Evolutionary conservation across 1,284 basidiomycete species (phyloP).

Genomic region (Sporisorium reilianum): DNA sequence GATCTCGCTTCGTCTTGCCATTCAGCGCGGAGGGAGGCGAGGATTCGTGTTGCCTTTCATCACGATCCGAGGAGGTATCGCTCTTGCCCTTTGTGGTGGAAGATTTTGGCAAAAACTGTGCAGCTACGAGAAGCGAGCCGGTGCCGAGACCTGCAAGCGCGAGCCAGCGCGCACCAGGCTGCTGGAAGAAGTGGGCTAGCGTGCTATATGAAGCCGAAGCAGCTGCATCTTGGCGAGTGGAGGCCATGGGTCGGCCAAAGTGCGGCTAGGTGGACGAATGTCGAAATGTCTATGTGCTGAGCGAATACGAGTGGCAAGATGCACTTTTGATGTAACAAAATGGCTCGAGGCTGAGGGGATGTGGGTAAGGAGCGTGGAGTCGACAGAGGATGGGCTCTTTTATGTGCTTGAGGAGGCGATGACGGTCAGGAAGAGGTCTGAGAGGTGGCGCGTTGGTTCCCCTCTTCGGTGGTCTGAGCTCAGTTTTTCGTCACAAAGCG

Average conservation of each 20-base stretch:
- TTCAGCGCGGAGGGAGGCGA: conserved; percentile 17
- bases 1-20: conserved; percentile 28
- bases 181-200: conserved; percentile 23
- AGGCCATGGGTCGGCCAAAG: conserved; percentile 20
- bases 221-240: conserved; percentile 30
- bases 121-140: conserved; percentile 26
- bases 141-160: conserved; percentile 38
- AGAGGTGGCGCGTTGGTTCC: not conserved
- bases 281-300: not conserved
- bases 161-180: conserved; percentile 36
- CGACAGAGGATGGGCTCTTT: not conserved
- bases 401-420: not conserved
- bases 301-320: too few relatives aligned
- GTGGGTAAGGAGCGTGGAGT: not conserved
- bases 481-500: conserved; percentile 10
- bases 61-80: conserved; percentile 4
- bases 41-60: conserved; percentile 8
- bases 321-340: too few relatives aligned
- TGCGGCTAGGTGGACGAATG: not conserved
- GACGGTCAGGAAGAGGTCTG: conserved; percentile 3
- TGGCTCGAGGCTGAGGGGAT: too few relatives aligned
- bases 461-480: conserved; percentile 30
- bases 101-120: conserved; percentile 12
- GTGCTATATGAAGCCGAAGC: conserved; percentile 31
- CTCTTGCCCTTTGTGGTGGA: not conserved